Base-by-base conservation (phyloP, 768 basidiomycete genomes). In the Hericium alpestre region DNA sequence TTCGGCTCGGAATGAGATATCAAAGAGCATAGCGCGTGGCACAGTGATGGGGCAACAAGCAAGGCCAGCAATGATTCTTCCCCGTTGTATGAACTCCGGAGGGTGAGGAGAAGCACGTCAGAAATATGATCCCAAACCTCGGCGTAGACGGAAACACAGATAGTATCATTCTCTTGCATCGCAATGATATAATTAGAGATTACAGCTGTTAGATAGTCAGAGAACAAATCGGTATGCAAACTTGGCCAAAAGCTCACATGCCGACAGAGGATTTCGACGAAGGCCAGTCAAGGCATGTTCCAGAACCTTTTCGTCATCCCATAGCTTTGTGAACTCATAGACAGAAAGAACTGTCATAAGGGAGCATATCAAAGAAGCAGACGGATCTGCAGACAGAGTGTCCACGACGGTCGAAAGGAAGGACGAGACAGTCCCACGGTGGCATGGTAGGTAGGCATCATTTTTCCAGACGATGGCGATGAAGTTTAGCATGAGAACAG, bases 61-160 rank as follows among this genome's bases (percentile, higher is more conserved):
- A 84, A 61, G 10, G 78, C 78, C 23, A 85, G 69, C 2, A 77
- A 69, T 57, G 79, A 78, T 27, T 80, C 75, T 38, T 78, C 76
- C 25, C 67, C 73, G n/a, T 67, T 38, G 56, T 76, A 75, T 43
- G 77, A 68, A 23, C 68, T 71, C n/a, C 74, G 70, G 37, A 80
- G 63, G 38, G 82, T 76, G 39, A 79, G 67, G 6, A 82, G 61
- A 6, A 82, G 63, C 1, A 72, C 67, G 54, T 81, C 78, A 27
- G 78, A 67, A 53, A 88, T 65, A 63, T 78, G 74, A 48, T 78
- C 71, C 78, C 81, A 83, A 48, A 76, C 74, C 63, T 85, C 83
- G 10, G 74, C 69, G 56, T 70, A 70, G 40, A 69, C 66, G 32
- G 82, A 64, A 2, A 74, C 60, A 52, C 74, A 74, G 43, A 65